Evolutionary conservation across 192 early-diverging fungal species (phyloP).

Genomic region (Helicostylum pulchrum): DNA sequence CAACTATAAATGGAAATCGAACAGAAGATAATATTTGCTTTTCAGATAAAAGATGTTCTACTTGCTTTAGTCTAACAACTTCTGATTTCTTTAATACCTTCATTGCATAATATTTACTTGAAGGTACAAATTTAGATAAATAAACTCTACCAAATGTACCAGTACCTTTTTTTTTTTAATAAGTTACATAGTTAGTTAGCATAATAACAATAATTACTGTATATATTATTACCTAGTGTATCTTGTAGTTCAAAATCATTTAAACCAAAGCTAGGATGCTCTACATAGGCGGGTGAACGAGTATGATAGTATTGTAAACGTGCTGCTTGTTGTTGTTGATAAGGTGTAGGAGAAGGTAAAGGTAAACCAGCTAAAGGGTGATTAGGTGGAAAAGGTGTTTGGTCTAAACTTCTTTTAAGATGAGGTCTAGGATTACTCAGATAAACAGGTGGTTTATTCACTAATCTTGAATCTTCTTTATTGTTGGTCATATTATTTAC

Average conservation of each 20-base stretch:
- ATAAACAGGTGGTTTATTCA: slow-evolving; percentile 16
- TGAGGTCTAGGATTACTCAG: slow-evolving; percentile 19
- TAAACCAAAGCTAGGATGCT: slow-evolving; percentile 40
- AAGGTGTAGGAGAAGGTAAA: slow-evolving; percentile 17
- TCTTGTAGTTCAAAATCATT: slow-evolving; percentile 51
- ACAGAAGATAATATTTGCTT: slow-evolving; percentile 74
- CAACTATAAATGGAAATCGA: slow-evolving; percentile 80
- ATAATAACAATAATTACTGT: background rate
- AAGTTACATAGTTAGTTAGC: no score
- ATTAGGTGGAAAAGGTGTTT: slow-evolving; percentile 23
- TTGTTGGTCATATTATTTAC: background rate
- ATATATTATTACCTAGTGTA: slow-evolving; percentile 42
- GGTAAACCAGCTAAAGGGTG: slow-evolving; percentile 24
- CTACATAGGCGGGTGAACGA: slow-evolving; percentile 35
- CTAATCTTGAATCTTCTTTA: slow-evolving; percentile 4
- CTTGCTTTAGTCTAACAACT: slow-evolving; percentile 79
- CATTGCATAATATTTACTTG: slow-evolving; percentile 79
- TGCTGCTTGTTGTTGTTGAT: slow-evolving; percentile 22
- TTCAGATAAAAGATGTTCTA: slow-evolving; percentile 84
- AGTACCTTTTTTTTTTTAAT: slow-evolving; percentile 69
- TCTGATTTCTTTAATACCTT: slow-evolving; percentile 83
- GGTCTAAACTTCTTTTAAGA: slow-evolving; percentile 9
- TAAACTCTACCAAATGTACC: slow-evolving; percentile 97
- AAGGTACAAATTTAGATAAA: slow-evolving; percentile 70
- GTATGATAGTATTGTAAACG: slow-evolving; percentile 35